Base-by-base conservation (phyloP, 108 stramenopile species). In the Nitzschia inconspicua region DNA sequence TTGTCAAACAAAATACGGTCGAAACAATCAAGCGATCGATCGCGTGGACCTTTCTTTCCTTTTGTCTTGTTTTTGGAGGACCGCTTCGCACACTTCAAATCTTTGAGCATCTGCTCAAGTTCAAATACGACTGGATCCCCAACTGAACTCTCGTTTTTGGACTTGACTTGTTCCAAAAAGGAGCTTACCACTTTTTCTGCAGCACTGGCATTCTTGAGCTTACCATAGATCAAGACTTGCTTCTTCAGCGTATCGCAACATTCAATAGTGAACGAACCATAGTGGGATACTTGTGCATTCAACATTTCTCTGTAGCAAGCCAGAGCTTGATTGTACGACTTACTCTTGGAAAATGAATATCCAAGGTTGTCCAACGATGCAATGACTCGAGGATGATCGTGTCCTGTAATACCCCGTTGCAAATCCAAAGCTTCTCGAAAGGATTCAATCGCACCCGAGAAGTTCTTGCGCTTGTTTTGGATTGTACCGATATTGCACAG, bases 401-500 rank as follows among this genome's bases (percentile, higher is more conserved):
- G 66, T 14, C 66, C 74, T 53, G 67, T 43, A 46, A 81, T 57
- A 9, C 70, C 70, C 25, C 66, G 36, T 55, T 77, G 76, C 10
- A 55, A 18, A 65, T 79, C 66, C 6, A 79, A 43, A 24, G 79
- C 79, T 30, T 80, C 70, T 19, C 43, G 41, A 44, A 80, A 75
- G 26, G 46, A 64, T 14, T 42, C 42, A 44, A 71, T 71, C 6
- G 79, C 79, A 18, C 50, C 63, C 2, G 52, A 46, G 46, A 54
- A 75, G 26, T 60, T 51, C 43, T 80, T 80, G 30, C 68, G 73
- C 37, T 63, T 63, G 44, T 66, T 70, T 30, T 68, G 53, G n/a
- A 75, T 70, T 24, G 66, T 68, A 2, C 79, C 79, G 57, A 80
- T 60, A 64, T 73, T 80, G 32, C 79, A 74, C 9, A 80, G 51